These are phyloP conservation scores for Hypomontagnella submonticulosa DNA, from an alignment of 495 filamentous ascomycete genomes.

Conservation along the genomic window DNA sequence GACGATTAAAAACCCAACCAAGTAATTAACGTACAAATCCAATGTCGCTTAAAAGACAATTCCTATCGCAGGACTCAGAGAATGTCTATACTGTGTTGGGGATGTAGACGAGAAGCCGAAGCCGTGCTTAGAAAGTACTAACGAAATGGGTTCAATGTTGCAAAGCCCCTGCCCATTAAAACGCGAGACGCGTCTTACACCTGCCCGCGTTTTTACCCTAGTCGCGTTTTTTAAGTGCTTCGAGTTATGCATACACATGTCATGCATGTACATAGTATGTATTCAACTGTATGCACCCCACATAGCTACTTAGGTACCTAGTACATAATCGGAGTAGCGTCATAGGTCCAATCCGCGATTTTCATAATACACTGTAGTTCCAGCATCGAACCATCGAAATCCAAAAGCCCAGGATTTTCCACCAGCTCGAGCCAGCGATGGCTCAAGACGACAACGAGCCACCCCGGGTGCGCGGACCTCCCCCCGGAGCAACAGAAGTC, in stretches of 20 bases:
- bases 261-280: too few relatives aligned
- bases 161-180: conserved; percentile 26
- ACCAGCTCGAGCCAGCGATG: conserved; percentile 28
- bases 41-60: neutral
- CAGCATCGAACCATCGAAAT: conserved; percentile 24
- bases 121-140: neutral
- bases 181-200: conserved; percentile 33
- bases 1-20: conserved; percentile 1
- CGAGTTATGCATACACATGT: conserved; percentile 26
- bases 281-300: too few relatives aligned
- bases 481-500: conserved; percentile 50
- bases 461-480: conserved; percentile 45
- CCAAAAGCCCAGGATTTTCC: neutral
- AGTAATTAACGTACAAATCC: conserved; percentile 3
- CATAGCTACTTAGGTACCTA: too few relatives aligned
- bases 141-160: neutral
- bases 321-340: conserved; percentile 16
- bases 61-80: neutral
- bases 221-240: conserved; percentile 36
- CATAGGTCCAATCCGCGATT: conserved; percentile 33
- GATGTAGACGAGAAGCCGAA: conserved; percentile 4
- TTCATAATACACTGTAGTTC: conserved; percentile 5
- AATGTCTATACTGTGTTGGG: conserved; percentile 6
- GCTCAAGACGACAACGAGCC: conserved; percentile 46
- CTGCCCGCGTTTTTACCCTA: conserved; percentile 14